Evolutionary conservation across 805 yeast genomes (phyloP).

Genomic region (Blastobotrys muscicola): DNA sequence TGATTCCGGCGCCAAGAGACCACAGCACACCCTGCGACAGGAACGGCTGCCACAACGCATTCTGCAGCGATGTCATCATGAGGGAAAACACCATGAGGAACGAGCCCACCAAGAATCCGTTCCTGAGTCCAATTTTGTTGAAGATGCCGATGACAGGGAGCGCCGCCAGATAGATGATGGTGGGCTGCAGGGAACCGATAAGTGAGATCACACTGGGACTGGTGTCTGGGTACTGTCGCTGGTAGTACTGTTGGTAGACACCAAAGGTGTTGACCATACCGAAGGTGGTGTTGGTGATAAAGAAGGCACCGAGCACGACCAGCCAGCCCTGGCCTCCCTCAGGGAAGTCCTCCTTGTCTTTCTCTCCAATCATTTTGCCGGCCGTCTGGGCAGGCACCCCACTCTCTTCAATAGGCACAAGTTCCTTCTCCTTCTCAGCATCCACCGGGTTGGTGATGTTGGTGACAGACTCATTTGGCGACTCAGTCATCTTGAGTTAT

Average conservation of each 20-base stretch:
- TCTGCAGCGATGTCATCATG: slow-evolving; percentile 39
- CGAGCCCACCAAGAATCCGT: slow-evolving; percentile 35
- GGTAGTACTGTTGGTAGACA: slow-evolving; percentile 45
- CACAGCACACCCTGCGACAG: slow-evolving; percentile 44
- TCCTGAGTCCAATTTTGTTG: slow-evolving; percentile 35
- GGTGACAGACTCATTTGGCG: too few relatives aligned
- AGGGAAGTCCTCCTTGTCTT: slow-evolving; percentile 27
- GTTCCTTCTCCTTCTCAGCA: too few relatives aligned
- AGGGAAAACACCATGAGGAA: slow-evolving; percentile 35
- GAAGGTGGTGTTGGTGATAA: slow-evolving; percentile 41
- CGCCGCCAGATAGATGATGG: slow-evolving; percentile 31
- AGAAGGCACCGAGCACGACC: slow-evolving; percentile 39
- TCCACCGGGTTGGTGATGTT: too few relatives aligned
- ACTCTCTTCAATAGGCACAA: too few relatives aligned
- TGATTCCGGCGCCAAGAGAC: slow-evolving; percentile 39
- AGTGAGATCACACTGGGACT: slow-evolving; percentile 39
- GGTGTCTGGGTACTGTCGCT: slow-evolving; percentile 34
- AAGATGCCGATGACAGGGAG: slow-evolving; percentile 32
- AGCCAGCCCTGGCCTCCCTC: slow-evolving; percentile 47
- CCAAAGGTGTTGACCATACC: slow-evolving; percentile 54
- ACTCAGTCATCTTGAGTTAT: too few relatives aligned
- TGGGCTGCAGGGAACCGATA: slow-evolving; percentile 46
- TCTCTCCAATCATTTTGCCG: slow-evolving; percentile 12
- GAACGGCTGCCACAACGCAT: slow-evolving; percentile 40
- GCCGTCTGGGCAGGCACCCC: too few relatives aligned